Percentiles rank a stretch among this genome's conserved stretches.
Evolutionary conservation across 768 basidiomycete species (phyloP).

Genomic region (Suillus hirtellus): DNA sequence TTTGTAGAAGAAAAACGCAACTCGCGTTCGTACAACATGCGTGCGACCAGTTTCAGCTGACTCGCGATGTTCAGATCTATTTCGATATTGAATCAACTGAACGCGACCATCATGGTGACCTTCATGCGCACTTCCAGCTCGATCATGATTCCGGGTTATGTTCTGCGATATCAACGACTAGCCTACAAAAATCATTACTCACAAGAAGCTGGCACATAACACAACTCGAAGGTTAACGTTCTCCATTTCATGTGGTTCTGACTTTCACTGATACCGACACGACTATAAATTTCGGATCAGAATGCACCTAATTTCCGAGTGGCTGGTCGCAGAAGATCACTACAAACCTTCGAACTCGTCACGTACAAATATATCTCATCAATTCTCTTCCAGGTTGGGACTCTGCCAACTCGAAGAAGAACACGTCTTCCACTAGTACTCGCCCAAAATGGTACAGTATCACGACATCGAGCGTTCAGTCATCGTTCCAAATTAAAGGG

Average conservation of each 20-base stretch:
- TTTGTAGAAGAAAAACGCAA: neutral
- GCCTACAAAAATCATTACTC: neutral
- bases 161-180: neutral
- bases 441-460: neutral
- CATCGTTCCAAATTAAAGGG: neutral
- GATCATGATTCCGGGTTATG: neutral
- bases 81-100: constrained; percentile 33
- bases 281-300: neutral
- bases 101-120: constrained; percentile 35
- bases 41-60: neutral
- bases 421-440: neutral
- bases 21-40: constrained; percentile 14
- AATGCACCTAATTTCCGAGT: neutral
- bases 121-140: constrained; percentile 10
- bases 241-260: too few species aligned
- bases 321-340: neutral
- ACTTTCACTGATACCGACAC: neutral
- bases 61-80: constrained; percentile 40
- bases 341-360: neutral
- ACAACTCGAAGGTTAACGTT: too few species aligned
- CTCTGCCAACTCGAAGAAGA: neutral
- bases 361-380: neutral
- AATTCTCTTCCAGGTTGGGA: neutral
- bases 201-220: neutral
- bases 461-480: neutral